These are phyloP conservation scores for Xylariaceae sp. DNA, from an alignment of 2,329 filamentous ascomycete genomes.

Conservation along the genomic window DNA sequence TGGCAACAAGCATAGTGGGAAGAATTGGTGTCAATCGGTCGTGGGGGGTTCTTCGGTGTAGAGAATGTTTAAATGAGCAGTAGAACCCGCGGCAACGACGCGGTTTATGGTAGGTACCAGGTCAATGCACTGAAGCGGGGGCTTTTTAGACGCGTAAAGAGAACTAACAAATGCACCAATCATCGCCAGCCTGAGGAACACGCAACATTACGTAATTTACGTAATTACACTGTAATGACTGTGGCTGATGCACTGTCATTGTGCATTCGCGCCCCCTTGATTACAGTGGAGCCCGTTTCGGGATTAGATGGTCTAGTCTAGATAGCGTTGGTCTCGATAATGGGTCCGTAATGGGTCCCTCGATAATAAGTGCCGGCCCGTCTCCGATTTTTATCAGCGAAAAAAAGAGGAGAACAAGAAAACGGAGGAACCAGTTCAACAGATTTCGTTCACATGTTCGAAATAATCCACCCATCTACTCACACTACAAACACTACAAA, in stretches of 20 bases:
- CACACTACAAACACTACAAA: neutral
- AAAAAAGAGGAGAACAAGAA: constrained; percentile 16
- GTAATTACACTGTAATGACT: too few relatives aligned
- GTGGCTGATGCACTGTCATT: too few relatives aligned
- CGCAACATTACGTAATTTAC: too few relatives aligned
- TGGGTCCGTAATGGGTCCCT: too few relatives aligned
- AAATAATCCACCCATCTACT: neutral
- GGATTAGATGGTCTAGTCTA: too few relatives aligned
- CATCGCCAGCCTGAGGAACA: neutral
- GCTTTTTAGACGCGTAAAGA: constrained; percentile 27
- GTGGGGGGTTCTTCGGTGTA: neutral
- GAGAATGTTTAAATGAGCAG: neutral
- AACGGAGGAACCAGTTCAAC: constrained; percentile 18
- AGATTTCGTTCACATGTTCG: constrained; percentile 13
- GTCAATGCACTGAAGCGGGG: constrained; percentile 16
- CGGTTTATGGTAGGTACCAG: neutral
- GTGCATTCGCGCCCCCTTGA: too few relatives aligned
- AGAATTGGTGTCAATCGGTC: neutral
- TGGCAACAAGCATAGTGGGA: neutral
- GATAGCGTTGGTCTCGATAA: too few relatives aligned
- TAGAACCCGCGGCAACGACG: neutral
- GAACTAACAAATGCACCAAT: neutral
- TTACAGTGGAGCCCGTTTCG: too few relatives aligned
- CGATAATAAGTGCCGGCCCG: neutral
- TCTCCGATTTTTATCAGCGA: constrained; percentile 15